Percentiles rank a stretch among this genome's conserved stretches.
These are phyloP conservation scores for Mortierella sp. DNA, from an alignment of 371 early-diverging fungal genomes.

Conservation along the genomic window DNA sequence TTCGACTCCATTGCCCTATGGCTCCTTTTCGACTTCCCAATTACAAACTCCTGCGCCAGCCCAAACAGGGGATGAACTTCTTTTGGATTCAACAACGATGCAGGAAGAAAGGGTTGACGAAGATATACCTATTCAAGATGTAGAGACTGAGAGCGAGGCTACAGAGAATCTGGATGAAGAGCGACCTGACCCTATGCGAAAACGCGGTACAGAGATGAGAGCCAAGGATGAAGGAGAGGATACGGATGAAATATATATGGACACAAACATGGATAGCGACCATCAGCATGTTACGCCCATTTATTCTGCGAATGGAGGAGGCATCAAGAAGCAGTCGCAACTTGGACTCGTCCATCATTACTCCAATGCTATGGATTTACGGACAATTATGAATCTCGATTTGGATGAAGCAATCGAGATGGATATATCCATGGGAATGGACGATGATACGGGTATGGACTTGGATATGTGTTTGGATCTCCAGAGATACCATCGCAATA, in stretches of 20 bases:
- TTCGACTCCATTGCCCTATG: conserved; percentile 13
- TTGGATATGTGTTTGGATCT: conserved; percentile 45
- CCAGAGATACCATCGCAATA: conserved; percentile 33
- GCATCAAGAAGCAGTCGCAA: conserved; percentile 42
- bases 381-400: conserved; percentile 53
- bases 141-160: not conserved
- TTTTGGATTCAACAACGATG: not conserved
- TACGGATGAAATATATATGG: conserved; percentile 23
- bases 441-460: conserved; percentile 33
- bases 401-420: conserved; percentile 40
- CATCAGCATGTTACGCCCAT: conserved; percentile 14
- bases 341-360: conserved; percentile 40
- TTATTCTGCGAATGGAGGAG: conserved; percentile 16
- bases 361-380: conserved; percentile 38
- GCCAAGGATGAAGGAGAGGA: conserved; percentile 28
- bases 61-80: not conserved
- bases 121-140: not conserved
- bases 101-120: not conserved
- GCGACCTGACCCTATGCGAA: conserved; percentile 21
- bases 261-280: conserved; percentile 25
- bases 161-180: conserved; percentile 27
- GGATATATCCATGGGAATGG: conserved; percentile 28
- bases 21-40: not conserved
- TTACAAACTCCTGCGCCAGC: conserved; percentile 16
- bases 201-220: conserved; percentile 29